Evolutionary conservation across 768 basidiomycete species (phyloP).

Genomic region (Tylopilus felleus): DNA sequence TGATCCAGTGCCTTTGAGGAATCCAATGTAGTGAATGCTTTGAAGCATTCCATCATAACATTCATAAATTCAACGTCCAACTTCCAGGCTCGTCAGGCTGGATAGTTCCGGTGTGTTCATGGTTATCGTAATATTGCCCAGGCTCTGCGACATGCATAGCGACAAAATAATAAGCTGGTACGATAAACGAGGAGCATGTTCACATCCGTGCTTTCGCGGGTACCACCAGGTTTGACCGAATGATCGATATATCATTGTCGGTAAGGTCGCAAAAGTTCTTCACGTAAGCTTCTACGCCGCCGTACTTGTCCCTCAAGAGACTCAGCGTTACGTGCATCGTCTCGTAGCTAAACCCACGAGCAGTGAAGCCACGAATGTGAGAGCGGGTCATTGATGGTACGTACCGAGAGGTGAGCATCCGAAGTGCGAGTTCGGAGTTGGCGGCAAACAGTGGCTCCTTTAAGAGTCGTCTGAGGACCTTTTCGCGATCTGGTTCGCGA

Average conservation of each 20-base stretch:
- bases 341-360: slow-evolving; percentile 45
- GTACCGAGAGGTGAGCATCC: slow-evolving; percentile 79
- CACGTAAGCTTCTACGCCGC: slow-evolving; percentile 63
- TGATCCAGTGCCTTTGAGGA: no score
- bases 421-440: slow-evolving; percentile 72
- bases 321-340: slow-evolving; percentile 74
- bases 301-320: slow-evolving; percentile 60
- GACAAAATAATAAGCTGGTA: not conserved
- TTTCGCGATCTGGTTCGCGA: slow-evolving; percentile 71
- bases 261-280: slow-evolving; percentile 53
- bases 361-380: not conserved
- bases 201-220: slow-evolving; percentile 31
- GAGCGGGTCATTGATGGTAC: not conserved
- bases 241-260: slow-evolving; percentile 57
- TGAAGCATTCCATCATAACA: no score
- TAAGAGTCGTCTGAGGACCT: slow-evolving; percentile 62
- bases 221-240: slow-evolving; percentile 57
- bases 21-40: no score
- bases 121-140: slow-evolving; percentile 1
- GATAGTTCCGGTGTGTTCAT: not conserved
- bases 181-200: not conserved
- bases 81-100: not conserved
- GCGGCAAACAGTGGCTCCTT: slow-evolving; percentile 73
- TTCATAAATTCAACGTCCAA: no score
- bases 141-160: not conserved